These are phyloP conservation scores for Hortaea werneckii DNA, from an alignment of 2,329 filamentous ascomycete species.

Conservation along the genomic window DNA sequence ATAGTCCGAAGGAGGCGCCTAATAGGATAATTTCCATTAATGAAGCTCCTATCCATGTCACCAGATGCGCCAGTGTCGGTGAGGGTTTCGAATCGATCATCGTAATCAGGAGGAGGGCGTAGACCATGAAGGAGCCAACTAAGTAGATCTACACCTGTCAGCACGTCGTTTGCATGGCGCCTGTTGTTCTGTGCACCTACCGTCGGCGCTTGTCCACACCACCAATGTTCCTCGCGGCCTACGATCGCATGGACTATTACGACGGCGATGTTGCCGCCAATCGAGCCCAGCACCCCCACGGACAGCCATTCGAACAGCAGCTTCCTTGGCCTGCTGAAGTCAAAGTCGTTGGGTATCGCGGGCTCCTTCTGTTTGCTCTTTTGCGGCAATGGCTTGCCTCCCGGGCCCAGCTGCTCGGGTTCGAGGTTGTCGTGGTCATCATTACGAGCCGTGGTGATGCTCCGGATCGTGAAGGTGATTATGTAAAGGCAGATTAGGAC, in stretches of 20 bases:
- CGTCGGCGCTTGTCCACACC: conserved; percentile 69
- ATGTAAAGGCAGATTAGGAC: conserved; percentile 56
- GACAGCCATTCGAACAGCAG: conserved; percentile 67
- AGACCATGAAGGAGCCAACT: conserved; percentile 75
- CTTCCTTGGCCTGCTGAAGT: conserved; percentile 58
- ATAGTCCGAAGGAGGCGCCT: conserved; percentile 56
- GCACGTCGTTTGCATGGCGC: neutral
- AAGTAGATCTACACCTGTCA: conserved; percentile 61
- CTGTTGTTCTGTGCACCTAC: conserved; percentile 41
- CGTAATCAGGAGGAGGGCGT: conserved; percentile 75
- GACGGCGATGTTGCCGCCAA: conserved; percentile 63
- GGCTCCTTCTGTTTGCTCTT: conserved; percentile 40
- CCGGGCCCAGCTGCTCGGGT: conserved; percentile 58
- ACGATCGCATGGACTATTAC: conserved; percentile 66
- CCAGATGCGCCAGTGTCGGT: conserved; percentile 68
- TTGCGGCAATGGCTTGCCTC: conserved; percentile 76
- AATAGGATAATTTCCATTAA: conserved; percentile 64
- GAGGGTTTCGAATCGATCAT: conserved; percentile 74
- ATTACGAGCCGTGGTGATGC: conserved; percentile 45
- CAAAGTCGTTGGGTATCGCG: conserved; percentile 35
- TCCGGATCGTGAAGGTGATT: conserved; percentile 50
- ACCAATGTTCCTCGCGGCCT: conserved; percentile 58
- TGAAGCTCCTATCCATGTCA: conserved; percentile 68
- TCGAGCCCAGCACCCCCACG: conserved; percentile 59
- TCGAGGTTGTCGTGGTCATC: conserved; percentile 29